Evolutionary conservation across 768 basidiomycete genomes (phyloP).

Genomic region (Mycena kentingensis): DNA sequence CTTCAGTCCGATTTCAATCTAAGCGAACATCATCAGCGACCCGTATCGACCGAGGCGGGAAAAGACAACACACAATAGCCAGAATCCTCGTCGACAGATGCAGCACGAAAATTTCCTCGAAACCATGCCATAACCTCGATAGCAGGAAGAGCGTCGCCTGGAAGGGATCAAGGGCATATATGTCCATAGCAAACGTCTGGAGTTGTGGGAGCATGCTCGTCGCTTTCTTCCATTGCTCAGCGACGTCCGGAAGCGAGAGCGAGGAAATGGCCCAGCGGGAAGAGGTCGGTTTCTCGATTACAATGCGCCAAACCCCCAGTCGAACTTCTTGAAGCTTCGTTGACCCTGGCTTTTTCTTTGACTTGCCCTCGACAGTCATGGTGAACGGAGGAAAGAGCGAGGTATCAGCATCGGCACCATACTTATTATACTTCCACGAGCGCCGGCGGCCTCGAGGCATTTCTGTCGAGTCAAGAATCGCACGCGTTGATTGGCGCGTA

Average conservation of each 20-base stretch:
- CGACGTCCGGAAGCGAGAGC: too few species aligned
- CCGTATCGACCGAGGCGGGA: background rate
- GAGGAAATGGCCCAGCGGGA: too few species aligned
- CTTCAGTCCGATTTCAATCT: slow-evolving; percentile 21
- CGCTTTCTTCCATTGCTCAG: slow-evolving; percentile 9
- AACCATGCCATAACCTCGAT: slow-evolving; percentile 9
- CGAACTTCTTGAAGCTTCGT: slow-evolving; percentile 7
- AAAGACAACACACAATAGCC: slow-evolving; percentile 8
- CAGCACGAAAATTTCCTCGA: slow-evolving; percentile 16
- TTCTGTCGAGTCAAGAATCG: too few species aligned
- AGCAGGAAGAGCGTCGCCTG: slow-evolving; percentile 9
- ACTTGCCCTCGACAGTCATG: background rate
- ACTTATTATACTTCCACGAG: too few species aligned
- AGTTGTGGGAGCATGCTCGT: slow-evolving; percentile 6
- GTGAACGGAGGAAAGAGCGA: too few species aligned
- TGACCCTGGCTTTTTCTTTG: background rate
- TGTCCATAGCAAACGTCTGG: slow-evolving; percentile 9
- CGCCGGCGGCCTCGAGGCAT: too few species aligned
- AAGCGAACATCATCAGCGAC: background rate
- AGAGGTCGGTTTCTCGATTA: slow-evolving; percentile 10
- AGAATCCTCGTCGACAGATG: slow-evolving; percentile 14
- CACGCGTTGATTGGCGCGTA: too few species aligned
- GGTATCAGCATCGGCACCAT: too few species aligned
- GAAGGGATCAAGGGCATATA: slow-evolving; percentile 7
- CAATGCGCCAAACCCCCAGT: slow-evolving; percentile 20